Evolutionary conservation across 768 basidiomycete genomes (phyloP), one percentile per base, ranked within the genome.

Genomic region (Multifurca ochricompacta): DNA sequence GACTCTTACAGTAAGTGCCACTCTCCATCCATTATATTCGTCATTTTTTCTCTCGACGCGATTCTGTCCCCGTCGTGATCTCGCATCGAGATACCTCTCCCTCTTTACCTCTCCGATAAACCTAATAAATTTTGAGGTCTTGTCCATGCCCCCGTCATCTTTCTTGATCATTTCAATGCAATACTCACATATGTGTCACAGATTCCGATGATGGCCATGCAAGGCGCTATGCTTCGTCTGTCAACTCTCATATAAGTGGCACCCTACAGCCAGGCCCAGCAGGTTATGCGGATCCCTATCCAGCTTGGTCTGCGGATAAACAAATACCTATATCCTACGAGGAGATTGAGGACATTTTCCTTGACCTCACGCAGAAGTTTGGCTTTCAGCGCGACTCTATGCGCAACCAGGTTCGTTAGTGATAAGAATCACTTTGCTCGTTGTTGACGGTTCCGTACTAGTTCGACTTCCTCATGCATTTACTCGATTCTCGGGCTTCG

Each of bases 381-480:
- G 96, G 96, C 53, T 99, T 99, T 70, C 96, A 94, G 72, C 79
- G 86, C 40, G 92, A 94, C 68, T 91, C 88, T 10, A 93, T 92
- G 90, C 82, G 92, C 44, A 98, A 92, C 75, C 94, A 89, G 87
- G 87, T 84, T 59, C 41, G 76, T 73, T 25, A 28, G 14, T 31
- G 45, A 58, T 46, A 53, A 21, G 59, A 21, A 16, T 16, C 19
- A 31, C 32, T 51, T 31, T 40, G 31, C 48, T 37, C 43, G 30
- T 50, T 30, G 61, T 45, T 63, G 40, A 59, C 60, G 25, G n/a
- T 48, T 27, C 48, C 39, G 36, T 44, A 21, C 48, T 31, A 91
- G 88, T 99, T 93, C 70, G 96, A 99, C 70, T 97, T 97, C 69
- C 75, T 90, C 56, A 99, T 99, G 96, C 90, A 94, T 48, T 82